Conservation (phyloP, 1,284 basidiomycete species). For the Ceratobasidium sp. region DNA sequence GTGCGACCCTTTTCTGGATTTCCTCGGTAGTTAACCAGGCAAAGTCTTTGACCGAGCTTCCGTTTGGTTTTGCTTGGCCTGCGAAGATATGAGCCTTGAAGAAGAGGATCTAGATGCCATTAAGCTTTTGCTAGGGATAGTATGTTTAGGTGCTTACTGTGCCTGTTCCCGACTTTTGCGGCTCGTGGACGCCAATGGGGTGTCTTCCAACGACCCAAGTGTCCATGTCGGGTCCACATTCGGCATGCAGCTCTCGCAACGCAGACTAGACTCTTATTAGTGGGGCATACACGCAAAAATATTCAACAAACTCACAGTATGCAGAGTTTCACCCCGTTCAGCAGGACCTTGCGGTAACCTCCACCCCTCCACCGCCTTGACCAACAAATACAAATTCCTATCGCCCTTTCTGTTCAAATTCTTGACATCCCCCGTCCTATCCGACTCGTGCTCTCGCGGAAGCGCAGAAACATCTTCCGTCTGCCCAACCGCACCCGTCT, state of each 20-base stretch:
- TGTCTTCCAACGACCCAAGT: slow-evolving; percentile 83
- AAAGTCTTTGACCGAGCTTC: slow-evolving; percentile 74
- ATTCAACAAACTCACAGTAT: slow-evolving; percentile 65
- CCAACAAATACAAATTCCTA: slow-evolving; percentile 87
- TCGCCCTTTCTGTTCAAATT: slow-evolving; percentile 86
- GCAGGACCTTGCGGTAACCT: slow-evolving; percentile 82
- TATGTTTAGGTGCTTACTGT: slow-evolving; percentile 11
- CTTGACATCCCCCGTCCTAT: slow-evolving; percentile 71
- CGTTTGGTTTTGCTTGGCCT: slow-evolving; percentile 70
- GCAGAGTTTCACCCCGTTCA: slow-evolving; percentile 74
- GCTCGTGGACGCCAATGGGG: slow-evolving; percentile 77
- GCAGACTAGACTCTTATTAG: slow-evolving; percentile 68
- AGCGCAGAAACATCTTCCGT: slow-evolving; percentile 69
- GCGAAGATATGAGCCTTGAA: slow-evolving; percentile 87
- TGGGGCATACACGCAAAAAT: slow-evolving; percentile 16
- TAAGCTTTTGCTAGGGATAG: slow-evolving; percentile 5
- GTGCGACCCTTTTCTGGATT: slow-evolving; percentile 73
- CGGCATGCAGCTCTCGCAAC: slow-evolving; percentile 70
- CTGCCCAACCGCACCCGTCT: slow-evolving; percentile 59
- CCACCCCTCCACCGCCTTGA: slow-evolving; percentile 78
- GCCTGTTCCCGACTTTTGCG: slow-evolving; percentile 51
- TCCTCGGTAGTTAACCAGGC: slow-evolving; percentile 94
- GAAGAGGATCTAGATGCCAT: slow-evolving; percentile 69
- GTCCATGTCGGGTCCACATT: slow-evolving; percentile 82
- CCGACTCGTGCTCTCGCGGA: slow-evolving; percentile 72